A percentile compares a stretch with the other conserved stretches of the same genome.
phyloP scores from a whole-genome alignment of 2,329 filamentous ascomycete genomes.

The Geosmithia flava region DNA sequence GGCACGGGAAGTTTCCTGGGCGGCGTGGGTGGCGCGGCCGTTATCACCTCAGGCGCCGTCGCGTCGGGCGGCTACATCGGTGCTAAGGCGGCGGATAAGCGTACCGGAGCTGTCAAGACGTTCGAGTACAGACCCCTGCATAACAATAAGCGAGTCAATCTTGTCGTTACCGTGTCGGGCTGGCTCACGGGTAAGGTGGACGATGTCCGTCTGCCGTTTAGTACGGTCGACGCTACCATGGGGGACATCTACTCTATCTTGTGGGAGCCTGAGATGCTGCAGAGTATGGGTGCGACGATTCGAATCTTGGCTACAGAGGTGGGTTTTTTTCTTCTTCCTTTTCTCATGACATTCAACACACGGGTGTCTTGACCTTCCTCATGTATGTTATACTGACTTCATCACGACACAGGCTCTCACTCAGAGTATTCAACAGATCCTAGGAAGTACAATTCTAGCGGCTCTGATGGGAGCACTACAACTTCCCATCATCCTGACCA shows the following conservation, averaged over 20 bases:
- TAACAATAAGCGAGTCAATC: constrained; percentile 94
- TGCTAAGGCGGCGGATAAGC: constrained; percentile 68
- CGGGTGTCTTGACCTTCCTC: not conserved
- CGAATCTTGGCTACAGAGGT: constrained; percentile 97
- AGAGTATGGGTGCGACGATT: constrained; percentile 95
- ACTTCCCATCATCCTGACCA: constrained; percentile 83
- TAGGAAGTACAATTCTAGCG: constrained; percentile 80
- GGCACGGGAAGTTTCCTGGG: constrained; percentile 84
- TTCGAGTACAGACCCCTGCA: constrained; percentile 95
- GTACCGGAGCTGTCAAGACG: constrained; percentile 85
- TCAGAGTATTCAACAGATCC: constrained; percentile 87
- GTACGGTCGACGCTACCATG: constrained; percentile 95
- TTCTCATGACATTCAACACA: not conserved
- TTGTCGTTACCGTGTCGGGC: constrained; percentile 88
- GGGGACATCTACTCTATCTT: constrained; percentile 93
- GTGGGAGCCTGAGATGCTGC: constrained; percentile 97
- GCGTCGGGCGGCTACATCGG: constrained; percentile 81
- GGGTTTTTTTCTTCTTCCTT: constrained; percentile 19
- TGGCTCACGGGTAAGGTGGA: constrained; percentile 99
- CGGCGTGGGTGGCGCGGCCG: constrained; percentile 80
- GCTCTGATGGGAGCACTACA: constrained; percentile 87
- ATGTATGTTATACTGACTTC: constrained; percentile 2
- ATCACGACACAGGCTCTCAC: constrained; percentile 61
- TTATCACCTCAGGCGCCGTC: constrained; percentile 85
- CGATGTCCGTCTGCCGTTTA: constrained; percentile 89